These are phyloP conservation scores for Penicillium sp. DNA, from an alignment of 2,329 filamentous ascomycete genomes.

Conservation along the genomic window DNA sequence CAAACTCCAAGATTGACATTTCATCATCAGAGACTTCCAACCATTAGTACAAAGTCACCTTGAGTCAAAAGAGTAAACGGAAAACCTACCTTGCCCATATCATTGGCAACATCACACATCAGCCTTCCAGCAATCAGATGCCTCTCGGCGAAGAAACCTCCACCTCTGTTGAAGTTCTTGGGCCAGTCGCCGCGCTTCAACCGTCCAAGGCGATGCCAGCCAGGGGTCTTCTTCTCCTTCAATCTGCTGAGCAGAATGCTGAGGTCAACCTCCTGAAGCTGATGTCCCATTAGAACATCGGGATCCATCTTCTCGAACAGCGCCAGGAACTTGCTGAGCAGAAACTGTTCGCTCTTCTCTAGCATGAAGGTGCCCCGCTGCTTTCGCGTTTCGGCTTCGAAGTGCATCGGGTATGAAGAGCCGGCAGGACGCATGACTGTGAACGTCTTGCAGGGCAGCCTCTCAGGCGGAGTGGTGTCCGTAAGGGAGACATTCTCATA, in stretches of 20 bases:
- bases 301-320: slow-evolving; percentile 81
- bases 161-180: slow-evolving; percentile 70
- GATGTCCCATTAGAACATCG: slow-evolving; percentile 86
- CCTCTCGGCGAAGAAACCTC: slow-evolving; percentile 85
- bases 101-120: slow-evolving; percentile 88
- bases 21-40: slow-evolving; percentile 70
- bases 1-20: slow-evolving; percentile 95
- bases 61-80: no score
- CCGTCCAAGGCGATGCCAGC: slow-evolving; percentile 88
- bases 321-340: slow-evolving; percentile 80
- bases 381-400: slow-evolving; percentile 67
- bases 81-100: slow-evolving; percentile 77
- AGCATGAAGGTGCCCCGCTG: slow-evolving; percentile 69
- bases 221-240: slow-evolving; percentile 79
- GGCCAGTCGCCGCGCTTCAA: slow-evolving; percentile 81
- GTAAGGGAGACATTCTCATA: slow-evolving; percentile 83
- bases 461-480: slow-evolving; percentile 80
- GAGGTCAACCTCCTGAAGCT: slow-evolving; percentile 95
- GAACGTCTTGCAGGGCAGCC: slow-evolving; percentile 80
- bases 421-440: slow-evolving; percentile 78
- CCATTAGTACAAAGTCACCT: background rate
- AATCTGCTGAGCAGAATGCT: slow-evolving; percentile 79
- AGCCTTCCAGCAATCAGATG: slow-evolving; percentile 81
- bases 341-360: slow-evolving; percentile 72
- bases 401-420: slow-evolving; percentile 73